Evolutionary conservation across 2,329 filamentous ascomycete species (phyloP), one percentile per base, ranked within the genome.

Genomic region (Colletotrichum sp.): DNA sequence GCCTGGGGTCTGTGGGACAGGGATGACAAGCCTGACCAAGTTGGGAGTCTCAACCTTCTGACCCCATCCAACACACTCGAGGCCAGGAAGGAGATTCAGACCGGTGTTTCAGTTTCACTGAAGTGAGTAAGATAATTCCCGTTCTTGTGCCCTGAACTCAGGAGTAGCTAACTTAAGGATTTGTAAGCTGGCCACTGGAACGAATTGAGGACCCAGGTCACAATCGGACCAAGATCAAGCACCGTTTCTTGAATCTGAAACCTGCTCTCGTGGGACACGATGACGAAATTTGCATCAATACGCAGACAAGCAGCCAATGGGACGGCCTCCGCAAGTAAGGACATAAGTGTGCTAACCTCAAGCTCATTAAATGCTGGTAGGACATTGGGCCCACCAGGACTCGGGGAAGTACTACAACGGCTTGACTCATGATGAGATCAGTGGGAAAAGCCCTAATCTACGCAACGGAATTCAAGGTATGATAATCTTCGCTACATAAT

Each of bases 291-390:
- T 51, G 43, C 11, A 51, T 51, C 12, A 51, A 51, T 5, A 51
- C 43, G 13, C 43, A 51, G 43, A 51, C 43, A 13, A 51, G 43
- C 6, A 51, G 43, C 6, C 43, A 51, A 1, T 51, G 43, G n/a
- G 43, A 51, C n/a, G 43, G 43, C 5, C 43, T 51, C 43, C 43
- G 43, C 21, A 13, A 51, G 43, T 21, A 51, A 51, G 11, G n/a
- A 51, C n/a, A 13, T 21, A 21, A 21, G 1, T 51, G 0, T 3
- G 7, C 13, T 8, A 0, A 24, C 2, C 11, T 51, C 43, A 21
- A 21, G 21, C n/a, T 6, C 12, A 51, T 21, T 51, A 2, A 21
- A 13, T 6, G n/a, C 21, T 3, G n/a, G 6, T 21, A 51, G 43
- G 43, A 51, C 43, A 51, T 21, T 51, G 43, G 43, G 43, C 43